phyloP scores from a whole-genome alignment of 1,139 yeast species.

The Sugiyamaella neomexicana region DNA sequence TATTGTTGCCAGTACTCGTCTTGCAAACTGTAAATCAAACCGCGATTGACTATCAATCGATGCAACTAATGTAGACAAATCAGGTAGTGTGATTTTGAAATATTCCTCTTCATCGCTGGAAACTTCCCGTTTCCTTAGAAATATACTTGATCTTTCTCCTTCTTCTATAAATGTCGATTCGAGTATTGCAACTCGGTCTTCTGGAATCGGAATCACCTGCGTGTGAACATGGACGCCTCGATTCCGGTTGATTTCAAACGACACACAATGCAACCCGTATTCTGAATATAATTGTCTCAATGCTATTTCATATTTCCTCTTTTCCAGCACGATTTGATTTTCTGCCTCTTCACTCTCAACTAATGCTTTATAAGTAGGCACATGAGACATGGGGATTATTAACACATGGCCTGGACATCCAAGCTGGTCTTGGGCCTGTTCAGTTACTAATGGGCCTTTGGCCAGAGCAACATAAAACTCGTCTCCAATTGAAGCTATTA shows the following conservation, averaged over 20 bases:
- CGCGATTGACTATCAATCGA: constrained; percentile 18
- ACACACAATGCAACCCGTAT: constrained; percentile 28
- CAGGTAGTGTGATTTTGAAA: constrained; percentile 26
- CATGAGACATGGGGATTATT: constrained; percentile 79
- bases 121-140: constrained; percentile 11
- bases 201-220: constrained; percentile 39
- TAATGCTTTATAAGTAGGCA: constrained; percentile 44
- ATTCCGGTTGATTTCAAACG: constrained; percentile 38
- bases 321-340: constrained; percentile 25
- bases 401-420: constrained; percentile 80
- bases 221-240: constrained; percentile 41
- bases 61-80: constrained; percentile 23
- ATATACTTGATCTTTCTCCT: constrained; percentile 17
- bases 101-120: constrained; percentile 25
- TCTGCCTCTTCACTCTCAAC: constrained; percentile 16
- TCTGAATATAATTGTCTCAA: constrained; percentile 31
- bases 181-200: constrained; percentile 20
- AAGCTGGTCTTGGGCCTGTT: constrained; percentile 33
- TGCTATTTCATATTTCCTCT: constrained; percentile 29
- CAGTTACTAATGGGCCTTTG: constrained; percentile 76
- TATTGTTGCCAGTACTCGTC: constrained; percentile 68
- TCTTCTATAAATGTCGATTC: constrained; percentile 28
- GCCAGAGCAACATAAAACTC: constrained; percentile 73
- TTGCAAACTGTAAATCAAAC: constrained; percentile 74
- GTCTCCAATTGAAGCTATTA: constrained; percentile 74